Evolutionary conservation across 495 filamentous ascomycete species (phyloP).

Genomic region (Talaromyces proteolyticus): DNA sequence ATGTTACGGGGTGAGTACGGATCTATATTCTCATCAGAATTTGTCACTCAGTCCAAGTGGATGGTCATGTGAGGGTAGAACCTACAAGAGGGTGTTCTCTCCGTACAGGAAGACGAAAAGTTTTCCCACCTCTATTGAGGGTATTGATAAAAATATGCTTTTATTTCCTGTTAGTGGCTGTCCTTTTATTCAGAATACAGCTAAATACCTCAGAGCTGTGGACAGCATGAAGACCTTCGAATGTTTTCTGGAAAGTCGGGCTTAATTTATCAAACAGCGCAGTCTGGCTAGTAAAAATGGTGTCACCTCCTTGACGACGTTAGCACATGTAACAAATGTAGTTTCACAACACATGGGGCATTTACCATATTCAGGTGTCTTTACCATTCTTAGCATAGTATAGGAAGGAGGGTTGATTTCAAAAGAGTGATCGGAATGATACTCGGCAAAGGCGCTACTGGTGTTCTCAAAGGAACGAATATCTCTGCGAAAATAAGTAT

Average conservation of each 20-base stretch:
- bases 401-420: constrained; percentile 23
- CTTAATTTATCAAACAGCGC: constrained; percentile 38
- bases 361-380: constrained; percentile 15
- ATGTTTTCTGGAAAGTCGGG: constrained; percentile 36
- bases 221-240: constrained; percentile 43
- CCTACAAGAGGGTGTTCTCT: constrained; percentile 2
- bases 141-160: constrained; percentile 9
- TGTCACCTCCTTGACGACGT: constrained; percentile 17
- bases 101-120: constrained; percentile 8
- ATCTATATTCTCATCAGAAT: constrained; percentile 18
- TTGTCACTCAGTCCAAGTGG: neutral
- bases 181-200: constrained; percentile 8
- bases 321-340: neutral
- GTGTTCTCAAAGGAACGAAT: constrained; percentile 15
- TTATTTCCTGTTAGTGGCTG: no score
- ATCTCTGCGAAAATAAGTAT: constrained; percentile 9
- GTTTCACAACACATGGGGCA: no score
- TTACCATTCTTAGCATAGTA: constrained; percentile 21
- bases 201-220: constrained; percentile 32
- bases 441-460: constrained; percentile 12
- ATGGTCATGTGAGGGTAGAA: neutral
- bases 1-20: constrained; percentile 48
- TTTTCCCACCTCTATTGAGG: constrained; percentile 10
- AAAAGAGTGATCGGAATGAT: constrained; percentile 23
- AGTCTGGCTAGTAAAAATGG: constrained; percentile 20